phyloP scores from a whole-genome alignment of 129 eudicot species.

The Centaurea solstitialis region DNA sequence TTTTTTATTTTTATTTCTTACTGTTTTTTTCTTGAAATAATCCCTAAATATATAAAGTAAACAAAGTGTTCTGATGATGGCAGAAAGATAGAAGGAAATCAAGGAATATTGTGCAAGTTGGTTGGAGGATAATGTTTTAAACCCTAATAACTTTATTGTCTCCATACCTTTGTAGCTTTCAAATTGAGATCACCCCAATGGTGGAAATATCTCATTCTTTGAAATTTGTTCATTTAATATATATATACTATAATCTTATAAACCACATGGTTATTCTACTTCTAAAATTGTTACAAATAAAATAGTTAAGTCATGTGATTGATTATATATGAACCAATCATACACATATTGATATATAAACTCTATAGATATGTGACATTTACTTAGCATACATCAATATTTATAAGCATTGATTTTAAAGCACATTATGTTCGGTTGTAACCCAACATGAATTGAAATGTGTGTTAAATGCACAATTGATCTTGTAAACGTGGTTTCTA shows the following conservation, averaged over 20 bases:
- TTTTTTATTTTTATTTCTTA: neutral
- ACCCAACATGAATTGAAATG: neutral
- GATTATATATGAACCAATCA: neutral
- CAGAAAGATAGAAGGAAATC: conserved; percentile 18
- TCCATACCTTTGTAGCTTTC: conserved; percentile 25
- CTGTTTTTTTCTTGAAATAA: neutral
- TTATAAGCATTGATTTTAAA: neutral
- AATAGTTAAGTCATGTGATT: neutral
- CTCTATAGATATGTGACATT: neutral
- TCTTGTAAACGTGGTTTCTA: neutral
- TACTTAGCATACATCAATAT: neutral
- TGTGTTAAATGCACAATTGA: neutral
- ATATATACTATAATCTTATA: neutral
- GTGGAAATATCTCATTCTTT: neutral
- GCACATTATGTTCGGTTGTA: neutral
- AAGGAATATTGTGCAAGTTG: conserved; percentile 39
- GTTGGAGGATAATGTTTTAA: conserved; percentile 19
- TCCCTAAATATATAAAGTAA: neutral
- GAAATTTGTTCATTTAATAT: too few species aligned
- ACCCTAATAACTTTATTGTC: conserved; percentile 11
- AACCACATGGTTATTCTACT: neutral
- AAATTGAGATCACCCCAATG: neutral
- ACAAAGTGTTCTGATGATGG: neutral
- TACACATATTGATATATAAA: neutral
- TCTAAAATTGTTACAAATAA: neutral